Base-by-base conservation (phyloP, 148 eudicot species). In the Chenopodium formosanum region DNA sequence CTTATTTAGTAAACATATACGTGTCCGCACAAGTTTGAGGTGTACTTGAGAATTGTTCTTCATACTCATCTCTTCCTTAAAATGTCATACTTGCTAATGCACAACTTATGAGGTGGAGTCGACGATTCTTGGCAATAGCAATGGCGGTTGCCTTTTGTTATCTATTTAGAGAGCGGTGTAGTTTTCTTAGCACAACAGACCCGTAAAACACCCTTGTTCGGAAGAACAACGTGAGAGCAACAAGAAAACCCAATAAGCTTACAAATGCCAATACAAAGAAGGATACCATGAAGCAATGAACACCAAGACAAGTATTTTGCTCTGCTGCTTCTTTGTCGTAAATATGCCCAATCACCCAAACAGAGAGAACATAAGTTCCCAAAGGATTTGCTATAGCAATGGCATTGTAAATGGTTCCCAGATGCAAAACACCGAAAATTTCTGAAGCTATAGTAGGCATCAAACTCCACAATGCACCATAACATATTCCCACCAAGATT, bases 321-420 rank as follows among this genome's bases (percentile, higher is more conserved):
- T 73, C 78, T 9, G 86, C 94, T 44, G 94, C 85, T 84, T 93
- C 89, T 75, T 84, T 81, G 75, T 95, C 98, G 56, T 95, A 93
- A 32, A 91, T 87, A 65, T 83, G 80, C 16, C 98, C 98, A 40
- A 92, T 89, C 19, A 93, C 92, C 88, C 88, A 74, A 1, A 95
- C 94, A 27, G 97, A 95, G 9, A 95, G 70, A 52, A 93, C 44
- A 73, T 90, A 93, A 10, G 98, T 92, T 29, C 98, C 98, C 27
- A 93, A 75, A 12, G 97, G 98, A 56, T 94, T 92, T 20, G 93
- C 98, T 29, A 88, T 78, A 0, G 92, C 89, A 53, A 95, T 95
- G 46, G 97, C 89, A 86, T 95, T 95, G 76, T 93, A 95, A 48
- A 95, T 91, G 23, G 97, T 91, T n/a, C 98, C 98, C 97, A 95